Base-by-base conservation (phyloP, 306 rosid genomes). In the Citrullus colocynthis region DNA sequence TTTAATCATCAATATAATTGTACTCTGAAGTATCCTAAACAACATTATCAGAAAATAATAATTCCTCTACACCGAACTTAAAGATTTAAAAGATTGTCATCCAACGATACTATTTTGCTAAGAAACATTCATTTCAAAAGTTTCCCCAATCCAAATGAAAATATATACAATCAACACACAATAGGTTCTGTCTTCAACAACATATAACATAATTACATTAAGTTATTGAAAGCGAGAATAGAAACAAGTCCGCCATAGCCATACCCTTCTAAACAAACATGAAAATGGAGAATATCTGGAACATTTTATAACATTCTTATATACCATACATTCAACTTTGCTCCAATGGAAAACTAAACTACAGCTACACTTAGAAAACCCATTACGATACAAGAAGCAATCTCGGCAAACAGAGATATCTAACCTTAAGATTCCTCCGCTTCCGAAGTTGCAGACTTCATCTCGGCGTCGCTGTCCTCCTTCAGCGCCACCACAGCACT, bases 351-450 rank as follows among this genome's bases (percentile, higher is more conserved):
- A 64, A 75, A 65, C 61, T 6, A 44, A 20, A n/a, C 24, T 7
- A 44, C 7, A 49, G 17, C 4, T 16, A 39, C 14, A 34, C 24
- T 15, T 36, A 34, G 13, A 6, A 39, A 70, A 73, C 60, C 59
- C 77, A 73, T 48, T 17, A 58, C 48, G 34, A 74, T 12, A 36
- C 56, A 76, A 36, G 41, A 14, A 17, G 13, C 69, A 77, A 69
- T 6, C 78, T n/a, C 24, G 37, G 44, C 13, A 24, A 67, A 75
- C 28, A 28, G 49, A 80, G 79, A 82, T 66, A 36, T 36, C 86
- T 60, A 87, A 91, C 97, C 97, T 90, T 90, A 88, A 71, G 78
- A 81, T 62, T 86, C 87, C 61, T 10, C 60, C n/a, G n/a, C 44
- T 30, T 8, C 14, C 77, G 73, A 79, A 36, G 30, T 11, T 51